Evolutionary conservation across 192 early-diverging fungal genomes (phyloP), one percentile per base, ranked within the genome.

Genomic region (Thamnidium elegans): DNA sequence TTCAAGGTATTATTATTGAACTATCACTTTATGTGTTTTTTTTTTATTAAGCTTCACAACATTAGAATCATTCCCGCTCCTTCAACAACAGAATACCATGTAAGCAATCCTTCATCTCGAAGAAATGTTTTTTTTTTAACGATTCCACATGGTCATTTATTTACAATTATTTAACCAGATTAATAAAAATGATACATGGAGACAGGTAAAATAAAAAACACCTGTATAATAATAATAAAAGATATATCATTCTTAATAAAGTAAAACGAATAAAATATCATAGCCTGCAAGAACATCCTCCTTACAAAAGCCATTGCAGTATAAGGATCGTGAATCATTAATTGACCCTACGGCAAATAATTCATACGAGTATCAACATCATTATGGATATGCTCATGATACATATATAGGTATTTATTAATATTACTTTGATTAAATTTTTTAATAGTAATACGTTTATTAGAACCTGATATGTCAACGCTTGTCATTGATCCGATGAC

Each of bases 1-100:
- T 14, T 69, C 67, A 20, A 69, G 67, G 67, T 69, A 60, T n/a
- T 21, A 52, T 43, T 20, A 15, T 48, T 17, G 17, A 8, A 31
- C 4, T 15, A 20, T 47, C 11, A 26, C 15, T 20, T 31, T 52
- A 32, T 43, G 19, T 21, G 1, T 17, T 5, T 46, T 43, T 20
- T 31, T 15, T 43, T 14, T 17, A n/a, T n/a, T 50, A 36, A 6
- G 34, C 32, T 46, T 51, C 7, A 31, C 13, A 26, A 43, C 39
- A 59, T 23, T 48, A 52, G 36, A 32, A 43, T 68, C n/a, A 30
- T 50, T 51, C 59, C 58, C 39, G 30, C 52, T 43, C 48, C 50
- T 19, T 8, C 51, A 10, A n/a, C 34, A 19, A 19, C 48, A 39
- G 51, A 64, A 30, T 50, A 50, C 13, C 30, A 62, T 48, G 60